Conservation (phyloP, 305 asterid species). For the Fraxinus nigra region DNA sequence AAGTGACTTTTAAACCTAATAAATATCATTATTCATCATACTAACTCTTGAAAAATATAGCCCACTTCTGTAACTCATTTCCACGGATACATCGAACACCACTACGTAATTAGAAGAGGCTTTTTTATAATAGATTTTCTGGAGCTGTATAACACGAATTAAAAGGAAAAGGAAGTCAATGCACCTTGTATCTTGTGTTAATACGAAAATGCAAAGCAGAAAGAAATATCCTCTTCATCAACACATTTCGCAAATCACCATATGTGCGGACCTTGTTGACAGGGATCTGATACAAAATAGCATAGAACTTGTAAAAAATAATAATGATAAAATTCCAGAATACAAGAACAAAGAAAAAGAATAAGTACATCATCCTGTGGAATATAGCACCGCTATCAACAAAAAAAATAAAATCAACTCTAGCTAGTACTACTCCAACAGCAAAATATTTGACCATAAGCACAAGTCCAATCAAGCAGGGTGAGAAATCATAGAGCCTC, state of each 20-base stretch:
- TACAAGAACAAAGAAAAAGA: constrained; percentile 7
- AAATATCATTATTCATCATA: background rate
- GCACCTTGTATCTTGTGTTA: constrained; percentile 96
- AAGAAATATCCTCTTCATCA: constrained; percentile 99
- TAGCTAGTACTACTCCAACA: background rate
- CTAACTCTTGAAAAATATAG: background rate
- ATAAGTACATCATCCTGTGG: background rate
- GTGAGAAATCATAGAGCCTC: constrained; percentile 19
- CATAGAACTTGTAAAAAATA: constrained; percentile 17
- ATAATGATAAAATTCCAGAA: background rate
- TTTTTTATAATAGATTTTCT: background rate
- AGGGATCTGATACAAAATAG: constrained; percentile 65
- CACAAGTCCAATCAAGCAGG: constrained; percentile 8
- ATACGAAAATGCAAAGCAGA: constrained; percentile 99
- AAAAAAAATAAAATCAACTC: constrained; percentile 1
- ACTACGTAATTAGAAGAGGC: background rate
- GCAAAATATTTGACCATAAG: background rate
- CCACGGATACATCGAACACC: background rate
- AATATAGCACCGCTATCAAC: constrained; percentile 7
- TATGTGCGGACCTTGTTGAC: constrained; percentile 83
- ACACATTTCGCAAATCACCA: constrained; percentile 84
- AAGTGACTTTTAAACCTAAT: background rate
- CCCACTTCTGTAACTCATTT: background rate
- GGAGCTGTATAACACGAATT: constrained; percentile 3
- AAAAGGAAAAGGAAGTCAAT: constrained; percentile 21